Conservation (phyloP, 1,284 basidiomycete genomes). For the Exobasidium cylindrosporum region DNA sequence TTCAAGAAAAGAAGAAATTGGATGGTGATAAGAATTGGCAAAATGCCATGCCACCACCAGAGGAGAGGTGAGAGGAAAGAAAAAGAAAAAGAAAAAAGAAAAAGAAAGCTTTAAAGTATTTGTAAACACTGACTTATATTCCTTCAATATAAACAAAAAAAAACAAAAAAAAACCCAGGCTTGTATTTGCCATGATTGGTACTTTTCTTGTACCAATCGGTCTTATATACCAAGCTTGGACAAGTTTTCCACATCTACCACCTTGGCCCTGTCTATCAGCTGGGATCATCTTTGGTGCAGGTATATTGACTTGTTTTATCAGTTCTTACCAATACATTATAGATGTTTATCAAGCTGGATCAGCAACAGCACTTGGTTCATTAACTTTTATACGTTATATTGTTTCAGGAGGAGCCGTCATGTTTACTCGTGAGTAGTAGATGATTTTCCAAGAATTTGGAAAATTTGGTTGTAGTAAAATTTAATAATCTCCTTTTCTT, state of each 20-base stretch:
- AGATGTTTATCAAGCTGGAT: slow-evolving; percentile 4
- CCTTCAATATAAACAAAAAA: too few relatives aligned
- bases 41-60: neutral
- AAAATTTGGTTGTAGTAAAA: too few relatives aligned
- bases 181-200: slow-evolving; percentile 9
- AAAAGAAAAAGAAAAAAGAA: too few relatives aligned
- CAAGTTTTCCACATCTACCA: slow-evolving; percentile 2
- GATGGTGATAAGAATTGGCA: slow-evolving; percentile 9
- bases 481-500: too few relatives aligned
- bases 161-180: too few relatives aligned
- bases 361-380: neutral
- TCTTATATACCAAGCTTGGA: slow-evolving; percentile 16
- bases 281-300: slow-evolving; percentile 10
- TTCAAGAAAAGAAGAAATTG: neutral
- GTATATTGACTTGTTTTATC: slow-evolving; percentile 9
- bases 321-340: slow-evolving; percentile 15
- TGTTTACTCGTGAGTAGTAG: slow-evolving; percentile 3
- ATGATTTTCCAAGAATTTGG: neutral
- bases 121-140: too few relatives aligned
- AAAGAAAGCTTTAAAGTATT: too few relatives aligned
- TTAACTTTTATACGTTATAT: slow-evolving; percentile 14
- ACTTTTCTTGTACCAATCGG: slow-evolving; percentile 13
- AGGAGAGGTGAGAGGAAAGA: slow-evolving; percentile 7
- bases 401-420: slow-evolving; percentile 11
- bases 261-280: slow-evolving; percentile 3